phyloP scores from a whole-genome alignment of 1,284 basidiomycete species.

The Lentinula novae-zelandiae region DNA sequence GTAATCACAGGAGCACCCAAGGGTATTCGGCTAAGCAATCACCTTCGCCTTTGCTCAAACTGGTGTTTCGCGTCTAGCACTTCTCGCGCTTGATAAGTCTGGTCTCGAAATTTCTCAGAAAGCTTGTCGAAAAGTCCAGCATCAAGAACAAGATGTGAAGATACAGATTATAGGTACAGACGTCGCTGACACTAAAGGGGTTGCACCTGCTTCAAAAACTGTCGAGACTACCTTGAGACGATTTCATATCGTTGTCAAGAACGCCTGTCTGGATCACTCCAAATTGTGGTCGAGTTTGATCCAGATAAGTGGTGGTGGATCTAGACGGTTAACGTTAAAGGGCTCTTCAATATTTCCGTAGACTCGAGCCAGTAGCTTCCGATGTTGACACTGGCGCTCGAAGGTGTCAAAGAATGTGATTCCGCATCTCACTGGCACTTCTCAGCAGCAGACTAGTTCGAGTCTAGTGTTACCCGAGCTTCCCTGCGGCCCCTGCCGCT shows the following conservation, averaged over 20 bases:
- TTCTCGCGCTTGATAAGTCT: background rate
- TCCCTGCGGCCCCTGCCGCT: background rate
- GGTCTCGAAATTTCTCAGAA: background rate
- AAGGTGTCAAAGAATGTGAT: too few relatives aligned
- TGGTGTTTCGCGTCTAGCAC: background rate
- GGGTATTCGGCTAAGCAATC: slow-evolving; percentile 6
- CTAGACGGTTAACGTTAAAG: background rate
- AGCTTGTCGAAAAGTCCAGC: background rate
- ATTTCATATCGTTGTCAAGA: slow-evolving; percentile 9
- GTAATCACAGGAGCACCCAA: slow-evolving; percentile 5
- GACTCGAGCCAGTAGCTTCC: too few relatives aligned
- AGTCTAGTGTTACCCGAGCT: background rate
- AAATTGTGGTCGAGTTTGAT: background rate
- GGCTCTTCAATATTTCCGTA: background rate
- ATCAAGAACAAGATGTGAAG: background rate
- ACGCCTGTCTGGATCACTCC: background rate
- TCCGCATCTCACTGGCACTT: too few relatives aligned
- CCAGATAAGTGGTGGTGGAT: slow-evolving; percentile 1
- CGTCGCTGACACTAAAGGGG: background rate
- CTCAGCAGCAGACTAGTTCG: too few relatives aligned
- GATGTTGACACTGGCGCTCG: too few relatives aligned
- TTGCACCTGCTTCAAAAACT: background rate
- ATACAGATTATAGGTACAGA: background rate
- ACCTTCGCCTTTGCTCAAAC: background rate
- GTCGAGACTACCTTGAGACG: slow-evolving; percentile 1